Base-by-base conservation (phyloP, 352 stramenopile genomes). In the Pythium vanterpoolii region DNA sequence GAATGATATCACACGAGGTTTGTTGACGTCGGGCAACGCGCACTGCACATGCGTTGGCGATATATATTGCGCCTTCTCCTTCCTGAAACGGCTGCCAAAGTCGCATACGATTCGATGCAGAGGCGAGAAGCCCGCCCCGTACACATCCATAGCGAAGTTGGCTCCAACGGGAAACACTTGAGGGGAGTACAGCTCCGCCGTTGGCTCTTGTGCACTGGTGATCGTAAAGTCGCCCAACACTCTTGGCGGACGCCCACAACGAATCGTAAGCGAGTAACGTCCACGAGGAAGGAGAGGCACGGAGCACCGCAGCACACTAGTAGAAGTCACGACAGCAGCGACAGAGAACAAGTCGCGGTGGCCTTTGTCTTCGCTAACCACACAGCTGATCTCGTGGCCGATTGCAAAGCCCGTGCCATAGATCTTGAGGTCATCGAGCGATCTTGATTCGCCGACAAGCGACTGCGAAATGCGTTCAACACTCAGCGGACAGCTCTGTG, bases 81-180 rank as follows among this genome's bases (percentile, higher is more conserved):
- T 10, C 3, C 4, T 14, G 16, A 55, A 23, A 23, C 23, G 33
- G 18, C 48, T n/a, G 3, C 47, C 56, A 51, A 71, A 71, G 14
- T 60, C 51, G 50, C 64, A 71, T 1, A 11, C 31, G 19, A 71
- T 42, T 28, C 13, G 28, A 27, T 19, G 26, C 21, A n/a, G 16
- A 1, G 64, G 51, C 5, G 64, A 56, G 55, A 71, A 66, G 21
- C 34, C 47, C 14, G 36, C 39, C 5, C 64, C 64, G 34, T 59
- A 57, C 5, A 71, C 23, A 11, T 71, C 57, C n/a, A 71, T 27
- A 1, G 27, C 10, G n/a, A 42, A 60, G 23, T 26, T 40, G 5
- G 31, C 19, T 36, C 46, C 28, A 14, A 64, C 26, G 16, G 53
- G 56, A 28, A 71, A 66, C 23, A 71, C 33, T 51, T 71, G 64